Conservation (phyloP, 352 stramenopile species). For the Globisporangium perplexum region DNA sequence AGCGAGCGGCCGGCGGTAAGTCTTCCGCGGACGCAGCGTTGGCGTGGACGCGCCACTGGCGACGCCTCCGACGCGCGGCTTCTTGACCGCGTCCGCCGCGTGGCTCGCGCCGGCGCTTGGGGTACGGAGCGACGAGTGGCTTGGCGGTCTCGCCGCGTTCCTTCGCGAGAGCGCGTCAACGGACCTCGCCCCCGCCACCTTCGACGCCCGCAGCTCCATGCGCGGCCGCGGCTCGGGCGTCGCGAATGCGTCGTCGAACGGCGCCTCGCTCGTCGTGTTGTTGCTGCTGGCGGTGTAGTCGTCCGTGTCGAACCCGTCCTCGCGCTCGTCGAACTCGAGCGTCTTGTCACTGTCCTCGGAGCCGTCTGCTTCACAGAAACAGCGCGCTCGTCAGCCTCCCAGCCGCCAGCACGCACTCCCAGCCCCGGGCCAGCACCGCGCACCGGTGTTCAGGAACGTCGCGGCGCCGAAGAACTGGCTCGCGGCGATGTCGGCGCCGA, state of each 20-base stretch:
- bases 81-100: slow-evolving; percentile 42
- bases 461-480: slow-evolving; percentile 51
- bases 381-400: not conserved
- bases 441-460: slow-evolving; percentile 35
- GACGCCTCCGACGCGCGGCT: slow-evolving; percentile 32
- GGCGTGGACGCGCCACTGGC: slow-evolving; percentile 20
- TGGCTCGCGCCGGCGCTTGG: slow-evolving; percentile 17
- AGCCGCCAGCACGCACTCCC: not conserved
- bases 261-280: slow-evolving; percentile 18
- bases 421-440: not conserved
- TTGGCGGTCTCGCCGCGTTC: slow-evolving; percentile 8
- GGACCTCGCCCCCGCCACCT: not conserved
- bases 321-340: slow-evolving; percentile 13
- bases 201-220: slow-evolving; percentile 20
- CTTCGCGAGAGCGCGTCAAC: not conserved
- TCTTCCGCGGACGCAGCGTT: slow-evolving; percentile 34
- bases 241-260: slow-evolving; percentile 19
- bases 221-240: slow-evolving; percentile 23
- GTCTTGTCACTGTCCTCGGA: slow-evolving; percentile 12
- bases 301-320: slow-evolving; percentile 9
- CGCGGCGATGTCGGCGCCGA: slow-evolving; percentile 77
- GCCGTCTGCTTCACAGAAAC: not conserved
- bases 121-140: slow-evolving; percentile 27
- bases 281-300: slow-evolving; percentile 19
- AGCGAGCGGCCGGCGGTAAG: slow-evolving; percentile 38